Evolutionary conservation across 805 yeast species (phyloP), one percentile per base, ranked within the genome.

Genomic region (Pichia occidentalis): DNA sequence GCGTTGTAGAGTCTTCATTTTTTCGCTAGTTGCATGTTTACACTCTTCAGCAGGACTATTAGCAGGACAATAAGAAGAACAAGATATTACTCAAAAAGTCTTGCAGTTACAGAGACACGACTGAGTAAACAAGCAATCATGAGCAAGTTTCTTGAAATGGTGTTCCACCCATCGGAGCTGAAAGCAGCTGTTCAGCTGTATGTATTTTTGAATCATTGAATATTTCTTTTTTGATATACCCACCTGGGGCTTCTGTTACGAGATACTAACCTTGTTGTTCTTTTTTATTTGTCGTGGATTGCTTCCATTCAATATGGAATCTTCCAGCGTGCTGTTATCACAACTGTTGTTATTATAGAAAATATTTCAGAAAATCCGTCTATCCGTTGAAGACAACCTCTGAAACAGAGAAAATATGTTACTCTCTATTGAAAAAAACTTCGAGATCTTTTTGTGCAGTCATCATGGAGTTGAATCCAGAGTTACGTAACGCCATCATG

Each of bases 371-470:
- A 51, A 40, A 31, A 21, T 65, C 75, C 2, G 48, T 67, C 20
- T 75, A 71, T 54, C 77, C 82, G 3, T 57, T 72, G 14, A 68
- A 69, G 31, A 60, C 58, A 8, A 41, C 59, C 37, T 40, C 72
- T 0, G 61, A 63, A n/a, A 61, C 70, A 13, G 63, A 81, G 48
- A 61, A 57, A 43, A 65, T 73, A 59, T 86, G 97, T 58, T 85
- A 78, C 56, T 69, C 73, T 43, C 65, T 86, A 43, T 66, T 92
- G 43, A 62, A 65, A 23, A 40, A 62, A 41, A 83, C 97, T 0
- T 88, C 97, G 12, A 74, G 98, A 46, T 86, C 97, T 4, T 92
- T 92, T 58, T 87, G 82, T n/a, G 85, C 95, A 0, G 98, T 92
- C 17, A 90, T 90, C 52, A 71, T 73, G 67, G 95, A 92, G 58